Evolutionary conservation across 1,139 yeast species (phyloP).

Genomic region (Casaregolazyma suthepensis): DNA sequence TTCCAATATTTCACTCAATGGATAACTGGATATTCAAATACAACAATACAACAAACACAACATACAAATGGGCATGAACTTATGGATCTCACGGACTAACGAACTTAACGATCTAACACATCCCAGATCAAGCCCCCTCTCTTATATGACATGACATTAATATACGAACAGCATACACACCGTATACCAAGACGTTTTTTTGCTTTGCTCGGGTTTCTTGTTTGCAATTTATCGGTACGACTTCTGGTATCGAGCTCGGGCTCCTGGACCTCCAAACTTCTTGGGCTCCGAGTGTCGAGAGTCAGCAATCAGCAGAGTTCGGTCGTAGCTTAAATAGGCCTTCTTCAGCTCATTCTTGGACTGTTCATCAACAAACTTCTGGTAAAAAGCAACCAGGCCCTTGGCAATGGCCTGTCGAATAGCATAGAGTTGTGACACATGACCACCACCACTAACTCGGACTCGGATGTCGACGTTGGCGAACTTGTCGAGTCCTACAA

Average conservation of each 20-base stretch:
- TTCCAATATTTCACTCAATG: too few species aligned
- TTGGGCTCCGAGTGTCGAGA: constrained; percentile 99
- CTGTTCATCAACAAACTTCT: constrained; percentile 98
- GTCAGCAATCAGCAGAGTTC: constrained; percentile 99
- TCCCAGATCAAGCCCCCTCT: neutral
- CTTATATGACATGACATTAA: neutral
- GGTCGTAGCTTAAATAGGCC: constrained; percentile 96
- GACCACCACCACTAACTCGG: constrained; percentile 99
- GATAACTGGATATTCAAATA: too few species aligned
- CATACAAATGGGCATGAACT: neutral
- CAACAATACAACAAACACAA: neutral
- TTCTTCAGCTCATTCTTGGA: constrained; percentile 99
- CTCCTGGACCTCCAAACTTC: constrained; percentile 99
- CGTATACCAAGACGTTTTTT: neutral
- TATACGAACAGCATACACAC: neutral
- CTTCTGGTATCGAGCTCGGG: constrained; percentile 99
- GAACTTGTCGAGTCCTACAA: constrained; percentile 98
- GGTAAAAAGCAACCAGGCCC: constrained; percentile 99
- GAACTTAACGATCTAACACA: neutral
- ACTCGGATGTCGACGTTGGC: constrained; percentile 98
- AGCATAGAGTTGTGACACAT: constrained; percentile 99
- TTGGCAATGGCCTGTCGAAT: constrained; percentile 99
- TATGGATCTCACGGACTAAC: neutral
- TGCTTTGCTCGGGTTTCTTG: neutral
- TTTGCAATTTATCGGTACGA: constrained; percentile 84